Evolutionary conservation across 768 basidiomycete genomes (phyloP).

Genomic region (Agrocybe pediades): DNA sequence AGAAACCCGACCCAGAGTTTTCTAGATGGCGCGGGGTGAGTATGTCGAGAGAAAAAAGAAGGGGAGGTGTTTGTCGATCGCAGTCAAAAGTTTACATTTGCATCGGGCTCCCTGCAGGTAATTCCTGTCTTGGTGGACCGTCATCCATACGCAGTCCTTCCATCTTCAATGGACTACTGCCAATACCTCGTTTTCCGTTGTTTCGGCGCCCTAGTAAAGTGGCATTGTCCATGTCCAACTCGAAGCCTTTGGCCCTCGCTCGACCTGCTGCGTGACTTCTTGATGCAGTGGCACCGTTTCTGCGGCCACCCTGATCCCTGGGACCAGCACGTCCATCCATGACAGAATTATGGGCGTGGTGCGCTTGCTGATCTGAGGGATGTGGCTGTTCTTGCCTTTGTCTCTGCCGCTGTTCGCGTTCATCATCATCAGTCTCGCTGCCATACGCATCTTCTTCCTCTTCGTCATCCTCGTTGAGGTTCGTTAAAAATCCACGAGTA

Average conservation of each 20-base stretch:
- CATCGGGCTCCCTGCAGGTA: conserved; percentile 18
- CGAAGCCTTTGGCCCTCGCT: conserved; percentile 50
- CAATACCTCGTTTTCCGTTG: conserved; percentile 24
- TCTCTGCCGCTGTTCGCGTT: conserved; percentile 39
- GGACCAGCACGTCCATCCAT: conserved; percentile 39
- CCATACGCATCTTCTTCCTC: conserved; percentile 42
- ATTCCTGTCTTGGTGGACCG: not conserved
- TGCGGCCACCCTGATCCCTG: conserved; percentile 30
- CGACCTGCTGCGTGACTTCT: conserved; percentile 10
- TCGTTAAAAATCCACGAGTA: conserved; percentile 72
- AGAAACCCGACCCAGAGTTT: too few relatives aligned
- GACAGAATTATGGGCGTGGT: conserved; percentile 9
- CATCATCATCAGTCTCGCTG: conserved; percentile 46
- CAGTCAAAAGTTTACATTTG: conserved; percentile 3
- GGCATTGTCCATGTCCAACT: conserved; percentile 84
- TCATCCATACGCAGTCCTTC: conserved; percentile 23
- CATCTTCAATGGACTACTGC: conserved; percentile 26
- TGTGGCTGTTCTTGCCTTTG: conserved; percentile 4
- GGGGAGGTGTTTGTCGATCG: not conserved
- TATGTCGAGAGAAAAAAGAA: not conserved
- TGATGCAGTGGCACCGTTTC: conserved; percentile 12
- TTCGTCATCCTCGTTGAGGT: conserved; percentile 95
- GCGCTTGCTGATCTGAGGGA: conserved; percentile 26
- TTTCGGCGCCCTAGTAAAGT: conserved; percentile 82
- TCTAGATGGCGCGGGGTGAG: too few relatives aligned